Evolutionary conservation across 768 basidiomycete genomes (phyloP).

Genomic region (Clitopilus passeckerianus): DNA sequence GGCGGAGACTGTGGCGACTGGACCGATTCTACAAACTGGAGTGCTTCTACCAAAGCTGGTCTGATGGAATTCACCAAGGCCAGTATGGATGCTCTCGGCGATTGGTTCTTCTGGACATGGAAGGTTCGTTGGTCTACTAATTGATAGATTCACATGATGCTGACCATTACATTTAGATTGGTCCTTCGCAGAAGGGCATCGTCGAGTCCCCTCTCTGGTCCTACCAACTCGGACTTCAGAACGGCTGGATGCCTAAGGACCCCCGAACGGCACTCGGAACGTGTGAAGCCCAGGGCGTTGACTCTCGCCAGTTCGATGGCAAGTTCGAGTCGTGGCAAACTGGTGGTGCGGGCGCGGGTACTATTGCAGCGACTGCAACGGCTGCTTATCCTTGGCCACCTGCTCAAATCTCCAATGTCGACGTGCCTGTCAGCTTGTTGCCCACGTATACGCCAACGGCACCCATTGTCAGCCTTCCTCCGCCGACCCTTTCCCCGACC

Average conservation of each 20-base stretch:
- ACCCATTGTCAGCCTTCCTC: conserved; percentile 50
- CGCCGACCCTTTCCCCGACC: conserved; percentile 30
- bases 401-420: conserved; percentile 33
- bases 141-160: background rate
- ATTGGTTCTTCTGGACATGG: conserved; percentile 49
- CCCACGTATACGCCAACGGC: conserved; percentile 72
- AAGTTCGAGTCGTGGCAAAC: conserved; percentile 62
- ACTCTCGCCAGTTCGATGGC: conserved; percentile 30
- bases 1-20: conserved; percentile 25
- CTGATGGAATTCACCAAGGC: conserved; percentile 50
- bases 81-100: conserved; percentile 27
- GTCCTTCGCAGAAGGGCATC: conserved; percentile 26
- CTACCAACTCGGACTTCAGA: conserved; percentile 35
- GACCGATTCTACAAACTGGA: conserved; percentile 53
- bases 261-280: conserved; percentile 46
- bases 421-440: conserved; percentile 34
- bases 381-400: conserved; percentile 58
- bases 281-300: conserved; percentile 52
- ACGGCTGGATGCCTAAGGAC: conserved; percentile 49
- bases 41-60: conserved; percentile 21
- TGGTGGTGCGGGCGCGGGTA: conserved; percentile 55
- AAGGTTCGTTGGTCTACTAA: conserved; percentile 24
- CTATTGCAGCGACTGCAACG: conserved; percentile 39
- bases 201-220: conserved; percentile 47
- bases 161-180: conserved; percentile 21